phyloP scores from a whole-genome alignment of 371 early-diverging fungal genomes.

The Mortierella sp. region DNA sequence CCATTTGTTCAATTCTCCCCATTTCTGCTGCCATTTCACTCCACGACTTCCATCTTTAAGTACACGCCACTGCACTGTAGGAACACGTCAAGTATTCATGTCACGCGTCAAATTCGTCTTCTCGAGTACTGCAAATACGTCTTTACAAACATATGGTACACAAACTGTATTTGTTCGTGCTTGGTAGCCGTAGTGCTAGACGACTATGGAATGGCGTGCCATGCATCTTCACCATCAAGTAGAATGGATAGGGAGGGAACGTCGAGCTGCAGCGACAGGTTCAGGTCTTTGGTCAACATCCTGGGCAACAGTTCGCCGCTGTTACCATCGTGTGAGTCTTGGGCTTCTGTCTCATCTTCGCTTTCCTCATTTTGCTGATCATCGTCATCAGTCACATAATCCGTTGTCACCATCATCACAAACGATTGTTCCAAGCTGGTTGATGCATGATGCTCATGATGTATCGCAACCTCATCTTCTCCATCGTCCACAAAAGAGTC shows the following conservation, averaged over 20 bases:
- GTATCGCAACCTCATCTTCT: slow-evolving; percentile 14
- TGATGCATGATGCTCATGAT: not conserved
- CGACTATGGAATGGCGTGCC: no score
- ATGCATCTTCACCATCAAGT: no score
- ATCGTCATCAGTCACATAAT: slow-evolving; percentile 1
- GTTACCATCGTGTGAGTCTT: not conserved
- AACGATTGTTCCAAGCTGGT: slow-evolving; percentile 9
- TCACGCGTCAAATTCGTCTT: no score
- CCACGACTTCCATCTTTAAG: no score
- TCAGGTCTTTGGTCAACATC: not conserved
- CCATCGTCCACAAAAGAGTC: slow-evolving; percentile 14
- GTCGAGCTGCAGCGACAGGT: not conserved
- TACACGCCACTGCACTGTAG: no score
- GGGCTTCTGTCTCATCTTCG: not conserved
- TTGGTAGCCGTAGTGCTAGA: no score
- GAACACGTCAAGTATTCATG: no score
- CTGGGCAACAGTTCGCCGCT: not conserved
- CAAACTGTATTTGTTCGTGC: no score
- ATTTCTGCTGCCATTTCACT: no score
- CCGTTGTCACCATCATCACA: slow-evolving; percentile 9
- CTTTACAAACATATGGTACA: no score
- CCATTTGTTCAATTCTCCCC: no score
- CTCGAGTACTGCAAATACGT: no score
- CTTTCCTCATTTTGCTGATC: not conserved
- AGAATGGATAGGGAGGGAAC: not conserved